phyloP scores from a whole-genome alignment of 345 rosid genomes.

The Pseudoturritis turrita region DNA sequence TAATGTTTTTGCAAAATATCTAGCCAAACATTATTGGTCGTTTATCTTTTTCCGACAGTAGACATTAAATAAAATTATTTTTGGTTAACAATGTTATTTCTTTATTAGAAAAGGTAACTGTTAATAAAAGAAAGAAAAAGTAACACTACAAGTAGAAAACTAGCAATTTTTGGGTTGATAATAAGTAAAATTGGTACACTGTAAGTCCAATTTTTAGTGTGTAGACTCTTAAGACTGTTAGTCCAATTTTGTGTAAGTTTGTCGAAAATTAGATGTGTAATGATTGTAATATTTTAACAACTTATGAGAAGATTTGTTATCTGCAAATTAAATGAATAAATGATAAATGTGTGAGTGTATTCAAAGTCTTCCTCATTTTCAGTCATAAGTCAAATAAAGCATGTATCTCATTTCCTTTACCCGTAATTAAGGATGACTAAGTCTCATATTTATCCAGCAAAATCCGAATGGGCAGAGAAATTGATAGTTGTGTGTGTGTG shows the following conservation, averaged over 20 bases:
- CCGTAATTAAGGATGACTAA: constrained; percentile 15
- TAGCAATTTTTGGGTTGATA: not conserved
- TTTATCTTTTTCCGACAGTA: constrained; percentile 3
- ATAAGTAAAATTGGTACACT: not conserved
- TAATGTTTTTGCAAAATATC: not conserved
- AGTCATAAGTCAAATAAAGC: constrained; percentile 20
- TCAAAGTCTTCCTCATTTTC: constrained; percentile 6
- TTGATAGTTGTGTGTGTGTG: not conserved
- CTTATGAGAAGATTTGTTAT: not conserved
- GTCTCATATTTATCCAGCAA: constrained; percentile 4
- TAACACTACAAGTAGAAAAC: not conserved
- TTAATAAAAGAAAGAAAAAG: too few species aligned
- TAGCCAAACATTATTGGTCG: not conserved
- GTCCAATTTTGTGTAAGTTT: too few species aligned
- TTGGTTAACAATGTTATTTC: not conserved
- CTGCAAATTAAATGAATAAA: not conserved
- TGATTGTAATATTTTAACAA: not conserved
- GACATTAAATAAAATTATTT: not conserved
- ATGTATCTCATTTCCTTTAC: constrained; percentile 4
- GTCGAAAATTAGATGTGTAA: not conserved
- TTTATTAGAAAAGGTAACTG: not conserved
- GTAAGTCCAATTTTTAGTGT: not conserved
- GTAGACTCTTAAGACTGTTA: not conserved
- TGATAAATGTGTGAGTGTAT: not conserved
- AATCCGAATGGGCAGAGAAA: not conserved